A percentile compares a stretch with the other conserved stretches of the same genome.
Conservation (phyloP, 1,284 basidiomycete species). For the Heimioporus retisporus region DNA sequence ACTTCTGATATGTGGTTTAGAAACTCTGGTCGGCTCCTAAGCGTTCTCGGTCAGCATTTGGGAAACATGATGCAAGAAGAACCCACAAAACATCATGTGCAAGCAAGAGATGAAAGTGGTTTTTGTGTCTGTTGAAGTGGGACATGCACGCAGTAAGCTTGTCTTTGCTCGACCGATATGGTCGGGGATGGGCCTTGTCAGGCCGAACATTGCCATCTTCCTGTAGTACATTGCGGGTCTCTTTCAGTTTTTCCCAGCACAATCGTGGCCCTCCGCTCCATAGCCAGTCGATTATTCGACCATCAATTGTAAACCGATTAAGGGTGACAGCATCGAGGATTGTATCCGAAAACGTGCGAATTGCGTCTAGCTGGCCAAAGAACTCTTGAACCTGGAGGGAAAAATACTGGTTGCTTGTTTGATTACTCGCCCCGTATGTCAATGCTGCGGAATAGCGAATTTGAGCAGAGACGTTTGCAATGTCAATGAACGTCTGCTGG, state of each 20-base stretch:
- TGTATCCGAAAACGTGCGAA: no score
- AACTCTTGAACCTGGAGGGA: no score
- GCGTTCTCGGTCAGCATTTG: background rate
- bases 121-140: background rate
- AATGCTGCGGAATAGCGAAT: background rate
- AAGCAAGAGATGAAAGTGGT: background rate
- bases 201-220: no score
- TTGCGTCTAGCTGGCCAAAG: no score
- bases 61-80: background rate
- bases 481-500: background rate
- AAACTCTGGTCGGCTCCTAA: background rate
- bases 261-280: no score
- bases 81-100: background rate
- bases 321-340: no score
- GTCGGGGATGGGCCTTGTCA: no score
- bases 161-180: background rate
- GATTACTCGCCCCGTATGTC: background rate
- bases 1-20: background rate
- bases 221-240: no score
- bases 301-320: no score
- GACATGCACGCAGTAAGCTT: background rate
- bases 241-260: no score
- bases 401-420: no score
- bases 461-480: background rate
- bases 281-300: no score